Evolutionary conservation across 306 rosid genomes (phyloP).

Genomic region (Vigna angularis): DNA sequence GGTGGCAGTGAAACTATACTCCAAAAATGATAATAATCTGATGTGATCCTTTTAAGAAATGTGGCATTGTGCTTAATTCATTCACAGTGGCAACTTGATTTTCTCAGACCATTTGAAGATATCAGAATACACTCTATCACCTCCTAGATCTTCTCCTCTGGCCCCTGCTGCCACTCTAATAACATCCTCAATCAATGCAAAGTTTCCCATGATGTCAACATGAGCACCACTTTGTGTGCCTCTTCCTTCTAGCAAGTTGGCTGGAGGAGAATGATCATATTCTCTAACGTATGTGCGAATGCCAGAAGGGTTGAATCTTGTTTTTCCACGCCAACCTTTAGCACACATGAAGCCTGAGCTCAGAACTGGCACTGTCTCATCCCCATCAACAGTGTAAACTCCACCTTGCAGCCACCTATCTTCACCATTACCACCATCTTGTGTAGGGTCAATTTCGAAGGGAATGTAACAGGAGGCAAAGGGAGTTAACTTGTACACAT

Average conservation of each 20-base stretch:
- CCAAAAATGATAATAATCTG: slow-evolving; percentile 33
- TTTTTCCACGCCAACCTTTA: slow-evolving; percentile 85
- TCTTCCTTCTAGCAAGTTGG: slow-evolving; percentile 77
- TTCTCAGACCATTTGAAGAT: slow-evolving; percentile 84
- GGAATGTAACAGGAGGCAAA: slow-evolving; percentile 79
- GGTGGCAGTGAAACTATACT: slow-evolving; percentile 25
- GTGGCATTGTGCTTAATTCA: slow-evolving; percentile 35
- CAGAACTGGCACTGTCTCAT: slow-evolving; percentile 86
- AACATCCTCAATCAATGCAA: slow-evolving; percentile 81
- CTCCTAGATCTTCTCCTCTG: slow-evolving; percentile 74
- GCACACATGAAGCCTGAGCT: slow-evolving; percentile 93
- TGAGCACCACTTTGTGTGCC: slow-evolving; percentile 92
- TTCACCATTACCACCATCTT: slow-evolving; percentile 54
- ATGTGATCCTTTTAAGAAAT: background rate
- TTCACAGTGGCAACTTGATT: slow-evolving; percentile 62
- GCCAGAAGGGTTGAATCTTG: slow-evolving; percentile 81
- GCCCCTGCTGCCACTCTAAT: slow-evolving; percentile 85
- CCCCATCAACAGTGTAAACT: slow-evolving; percentile 78
- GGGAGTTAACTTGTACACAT: slow-evolving; percentile 71
- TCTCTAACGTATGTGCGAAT: slow-evolving; percentile 64
- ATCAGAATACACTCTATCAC: slow-evolving; percentile 73
- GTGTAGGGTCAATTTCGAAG: slow-evolving; percentile 72
- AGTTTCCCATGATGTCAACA: slow-evolving; percentile 93
- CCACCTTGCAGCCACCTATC: slow-evolving; percentile 72
- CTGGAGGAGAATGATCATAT: slow-evolving; percentile 82